A percentile compares a stretch with the other conserved stretches of the same genome.
Evolutionary conservation across 768 basidiomycete genomes (phyloP).

Genomic region (Suillus bovinus): DNA sequence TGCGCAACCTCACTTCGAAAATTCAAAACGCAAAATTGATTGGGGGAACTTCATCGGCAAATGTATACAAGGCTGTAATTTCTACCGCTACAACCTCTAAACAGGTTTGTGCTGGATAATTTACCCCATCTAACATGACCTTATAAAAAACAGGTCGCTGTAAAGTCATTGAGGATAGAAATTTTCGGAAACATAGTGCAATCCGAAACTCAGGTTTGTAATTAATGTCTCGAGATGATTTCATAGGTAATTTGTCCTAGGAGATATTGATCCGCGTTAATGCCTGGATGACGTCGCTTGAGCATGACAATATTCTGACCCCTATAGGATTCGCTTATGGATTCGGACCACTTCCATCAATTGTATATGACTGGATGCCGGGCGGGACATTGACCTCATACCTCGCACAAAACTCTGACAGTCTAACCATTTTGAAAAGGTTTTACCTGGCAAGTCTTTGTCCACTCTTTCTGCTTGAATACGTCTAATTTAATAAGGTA

Average conservation of each 20-base stretch:
- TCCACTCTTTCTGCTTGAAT: background rate
- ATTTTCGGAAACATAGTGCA: background rate
- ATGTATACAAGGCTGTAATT: background rate
- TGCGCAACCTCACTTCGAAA: background rate
- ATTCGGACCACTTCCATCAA: slow-evolving; percentile 23
- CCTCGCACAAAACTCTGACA: slow-evolving; percentile 3
- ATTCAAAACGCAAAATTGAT: background rate
- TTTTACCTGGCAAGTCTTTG: slow-evolving; percentile 17
- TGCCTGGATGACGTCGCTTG: background rate
- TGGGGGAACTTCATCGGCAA: background rate
- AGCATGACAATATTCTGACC: slow-evolving; percentile 20
- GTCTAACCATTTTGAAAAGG: slow-evolving; percentile 8
- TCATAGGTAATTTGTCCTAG: background rate
- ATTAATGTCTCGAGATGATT: background rate
- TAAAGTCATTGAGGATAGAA: background rate
- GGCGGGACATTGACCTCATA: slow-evolving; percentile 24
- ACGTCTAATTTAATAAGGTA: background rate
- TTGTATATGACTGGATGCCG: slow-evolving; percentile 28
- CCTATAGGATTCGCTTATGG: slow-evolving; percentile 19
- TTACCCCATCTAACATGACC: too few relatives aligned
- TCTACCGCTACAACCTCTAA: background rate
- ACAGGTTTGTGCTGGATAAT: background rate
- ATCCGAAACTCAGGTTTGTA: background rate
- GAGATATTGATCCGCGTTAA: background rate
- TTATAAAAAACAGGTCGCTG: background rate